Percentiles rank a stretch among this genome's conserved stretches.
These are phyloP conservation scores for Hylodesmum podocarpum DNA, from an alignment of 306 rosid species.

Conservation along the genomic window DNA sequence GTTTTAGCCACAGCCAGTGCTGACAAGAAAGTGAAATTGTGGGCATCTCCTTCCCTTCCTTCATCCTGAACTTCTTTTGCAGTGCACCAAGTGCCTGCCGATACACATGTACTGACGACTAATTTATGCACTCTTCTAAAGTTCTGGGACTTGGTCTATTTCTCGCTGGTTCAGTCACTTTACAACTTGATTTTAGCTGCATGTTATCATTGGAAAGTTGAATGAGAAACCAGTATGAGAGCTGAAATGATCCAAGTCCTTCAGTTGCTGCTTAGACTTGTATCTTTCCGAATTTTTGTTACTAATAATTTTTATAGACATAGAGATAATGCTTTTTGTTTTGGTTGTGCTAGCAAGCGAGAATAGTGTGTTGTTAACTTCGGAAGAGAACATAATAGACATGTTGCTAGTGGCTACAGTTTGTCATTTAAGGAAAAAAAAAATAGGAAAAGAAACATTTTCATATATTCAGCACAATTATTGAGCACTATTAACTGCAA, in stretches of 20 bases:
- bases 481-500: too few relatives aligned
- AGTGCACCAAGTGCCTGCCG: constrained; percentile 2
- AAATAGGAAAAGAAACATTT: neutral
- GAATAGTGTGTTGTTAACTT: constrained; percentile 21
- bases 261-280: constrained; percentile 24
- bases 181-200: constrained; percentile 22
- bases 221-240: constrained; percentile 26
- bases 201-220: constrained; percentile 16
- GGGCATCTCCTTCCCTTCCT: constrained; percentile 71
- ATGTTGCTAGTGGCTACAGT: neutral
- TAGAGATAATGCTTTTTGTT: constrained; percentile 29
- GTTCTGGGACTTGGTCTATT: constrained; percentile 28
- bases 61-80: constrained; percentile 34
- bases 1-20: constrained; percentile 81
- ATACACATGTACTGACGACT: constrained; percentile 9
- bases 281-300: constrained; percentile 24
- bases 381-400: constrained; percentile 2
- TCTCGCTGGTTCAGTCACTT: constrained; percentile 6
- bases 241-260: neutral
- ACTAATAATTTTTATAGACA: constrained; percentile 22
- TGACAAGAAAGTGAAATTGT: constrained; percentile 95
- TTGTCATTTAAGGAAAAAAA: neutral
- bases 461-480: neutral
- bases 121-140: constrained; percentile 5
- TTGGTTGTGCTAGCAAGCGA: constrained; percentile 28